Conservation (phyloP, 2,329 filamentous ascomycete genomes). For the Gaeumannomyces tritici region DNA sequence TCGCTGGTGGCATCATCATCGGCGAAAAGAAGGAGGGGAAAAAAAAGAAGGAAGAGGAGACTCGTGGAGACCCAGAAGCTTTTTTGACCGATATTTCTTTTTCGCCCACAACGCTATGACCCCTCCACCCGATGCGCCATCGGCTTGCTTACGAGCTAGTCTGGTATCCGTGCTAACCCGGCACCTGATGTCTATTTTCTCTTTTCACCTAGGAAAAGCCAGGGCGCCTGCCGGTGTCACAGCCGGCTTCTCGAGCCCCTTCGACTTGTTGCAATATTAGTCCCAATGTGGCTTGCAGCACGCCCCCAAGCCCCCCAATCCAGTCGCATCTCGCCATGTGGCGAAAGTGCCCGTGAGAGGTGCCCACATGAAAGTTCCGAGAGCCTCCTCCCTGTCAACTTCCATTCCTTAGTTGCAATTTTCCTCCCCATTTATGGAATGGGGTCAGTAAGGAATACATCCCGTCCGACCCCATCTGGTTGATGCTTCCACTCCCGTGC, state of each 20-base stretch:
- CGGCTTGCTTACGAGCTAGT: not conserved
- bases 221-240: not conserved
- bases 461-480: not conserved
- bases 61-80: too few species aligned
- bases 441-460: not conserved
- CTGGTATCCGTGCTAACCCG: not conserved
- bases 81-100: not conserved
- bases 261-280: not conserved
- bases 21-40: not conserved
- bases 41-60: not conserved
- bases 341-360: not conserved
- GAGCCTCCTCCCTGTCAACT: not conserved
- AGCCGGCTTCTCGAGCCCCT: not conserved
- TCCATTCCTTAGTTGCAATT: not conserved
- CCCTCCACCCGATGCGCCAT: not conserved
- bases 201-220: not conserved
- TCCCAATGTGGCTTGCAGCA: not conserved
- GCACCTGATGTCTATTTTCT: not conserved
- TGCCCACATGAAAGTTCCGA: not conserved
- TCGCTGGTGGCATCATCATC: not conserved
- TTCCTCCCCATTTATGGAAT: not conserved
- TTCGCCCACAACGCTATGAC: not conserved
- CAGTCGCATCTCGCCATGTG: not conserved
- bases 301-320: not conserved
- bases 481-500: not conserved